Base-by-base conservation (phyloP, 768 basidiomycete genomes). In the Podaxis sp. region DNA sequence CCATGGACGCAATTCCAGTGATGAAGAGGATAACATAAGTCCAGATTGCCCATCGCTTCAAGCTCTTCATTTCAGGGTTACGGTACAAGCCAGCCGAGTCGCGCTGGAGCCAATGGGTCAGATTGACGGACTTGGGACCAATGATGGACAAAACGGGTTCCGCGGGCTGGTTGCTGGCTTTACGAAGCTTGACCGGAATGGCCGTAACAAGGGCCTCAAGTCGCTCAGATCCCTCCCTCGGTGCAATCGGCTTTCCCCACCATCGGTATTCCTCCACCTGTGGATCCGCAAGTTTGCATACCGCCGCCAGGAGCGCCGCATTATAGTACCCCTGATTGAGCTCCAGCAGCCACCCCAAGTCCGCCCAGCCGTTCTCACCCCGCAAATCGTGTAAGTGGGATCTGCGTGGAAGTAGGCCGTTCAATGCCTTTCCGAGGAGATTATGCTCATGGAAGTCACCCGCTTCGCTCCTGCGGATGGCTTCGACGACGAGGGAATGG, bases 241-340 rank as follows among this genome's bases (percentile, higher is more conserved):
- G 63, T 29, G 63, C 15, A 4, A 59, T 46, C 13, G 60, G 65
- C 29, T 52, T 50, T 24, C 65, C 65, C 49, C 57, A 60, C 65
- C 65, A 66, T 11, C 57, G 37, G 27, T 66, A 62, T 9, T 62
- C 49, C 5, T 52, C 19, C 4, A 55, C 57, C 12, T 53, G 37
- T 4, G 29, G 33, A 22, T 51, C 55, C 17, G 62, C 57, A 40
- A 68, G 53, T 27, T 61, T 65, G 55, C 69, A 70, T 9, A 70
- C 66, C 9, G 69, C 70, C 19, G 68, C 70, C 4, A 71, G 68
- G 55, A 64, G 59, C 2, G 69, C 69, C 3, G 68, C 63, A 51
- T 72, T 72, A 43, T 71, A 72, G 36, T 68, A 71, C 1, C 66
- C 70, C 33, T 71, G 70, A 57, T 71, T 71, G 13, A 71, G 55